phyloP scores from a whole-genome alignment of 78 protist species.

The Pelomyxa schiedti region DNA sequence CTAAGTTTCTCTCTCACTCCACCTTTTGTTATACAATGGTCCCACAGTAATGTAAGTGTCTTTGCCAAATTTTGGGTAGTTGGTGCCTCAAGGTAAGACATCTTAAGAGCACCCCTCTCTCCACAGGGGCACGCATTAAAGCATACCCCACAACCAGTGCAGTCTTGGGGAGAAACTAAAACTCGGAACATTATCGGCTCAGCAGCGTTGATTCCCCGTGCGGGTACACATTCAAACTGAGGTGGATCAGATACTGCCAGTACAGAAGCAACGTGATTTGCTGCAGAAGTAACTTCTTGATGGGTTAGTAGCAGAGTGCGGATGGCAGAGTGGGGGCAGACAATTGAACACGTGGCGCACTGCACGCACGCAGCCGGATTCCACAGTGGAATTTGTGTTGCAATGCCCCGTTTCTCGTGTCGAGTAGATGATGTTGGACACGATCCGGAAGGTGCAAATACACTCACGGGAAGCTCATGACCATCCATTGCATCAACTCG shows the following conservation, averaged over 20 bases:
- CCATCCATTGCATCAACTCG: neutral
- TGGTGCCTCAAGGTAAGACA: too few relatives aligned
- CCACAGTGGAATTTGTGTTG: constrained; percentile 28
- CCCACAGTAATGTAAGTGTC: too few relatives aligned
- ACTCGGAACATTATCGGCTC: constrained; percentile 19
- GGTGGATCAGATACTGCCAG: too few relatives aligned
- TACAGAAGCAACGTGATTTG: neutral
- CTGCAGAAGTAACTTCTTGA: constrained; percentile 3
- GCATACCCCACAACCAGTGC: constrained; percentile 63
- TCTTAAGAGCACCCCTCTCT: too few relatives aligned
- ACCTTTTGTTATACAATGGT: too few relatives aligned
- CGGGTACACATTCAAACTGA: too few relatives aligned
- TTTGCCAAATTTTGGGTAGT: too few relatives aligned
- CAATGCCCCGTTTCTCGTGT: constrained; percentile 48
- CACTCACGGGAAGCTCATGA: constrained; percentile 32
- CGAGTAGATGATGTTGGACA: constrained; percentile 22
- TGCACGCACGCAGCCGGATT: constrained; percentile 30
- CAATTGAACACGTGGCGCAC: constrained; percentile 47
- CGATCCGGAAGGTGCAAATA: constrained; percentile 10
- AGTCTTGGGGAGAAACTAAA: constrained; percentile 50
- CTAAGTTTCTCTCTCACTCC: too few relatives aligned
- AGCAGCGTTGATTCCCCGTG: neutral
- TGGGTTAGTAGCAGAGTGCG: constrained; percentile 26
- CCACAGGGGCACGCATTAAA: constrained; percentile 48
- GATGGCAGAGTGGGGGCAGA: constrained; percentile 64